A percentile compares a stretch with the other conserved stretches of the same genome.
These are phyloP conservation scores for Monilinia polystroma DNA, from an alignment of 2,329 filamentous ascomycete species.

Conservation along the genomic window DNA sequence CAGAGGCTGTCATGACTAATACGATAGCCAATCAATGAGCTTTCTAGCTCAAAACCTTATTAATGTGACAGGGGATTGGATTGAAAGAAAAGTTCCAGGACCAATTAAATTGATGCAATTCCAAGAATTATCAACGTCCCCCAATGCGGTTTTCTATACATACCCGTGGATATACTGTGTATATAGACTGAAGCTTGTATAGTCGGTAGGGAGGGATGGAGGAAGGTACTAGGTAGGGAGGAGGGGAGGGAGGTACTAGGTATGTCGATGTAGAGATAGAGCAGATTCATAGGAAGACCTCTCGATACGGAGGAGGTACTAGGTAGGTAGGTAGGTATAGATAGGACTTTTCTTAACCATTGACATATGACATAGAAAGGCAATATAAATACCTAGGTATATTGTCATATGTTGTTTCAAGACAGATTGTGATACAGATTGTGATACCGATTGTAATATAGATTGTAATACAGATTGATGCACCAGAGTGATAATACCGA, in stretches of 20 bases:
- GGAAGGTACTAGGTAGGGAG: too few species aligned
- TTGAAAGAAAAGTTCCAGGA: not conserved
- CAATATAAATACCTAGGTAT: not conserved
- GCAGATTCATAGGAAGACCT: too few species aligned
- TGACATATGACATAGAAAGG: too few species aligned
- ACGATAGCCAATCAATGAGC: not conserved
- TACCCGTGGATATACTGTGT: not conserved
- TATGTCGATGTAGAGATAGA: not conserved
- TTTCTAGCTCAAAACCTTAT: not conserved
- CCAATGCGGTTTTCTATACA: not conserved
- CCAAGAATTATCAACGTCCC: not conserved
- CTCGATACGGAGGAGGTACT: too few species aligned
- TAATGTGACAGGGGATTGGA: not conserved
- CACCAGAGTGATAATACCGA: too few species aligned
- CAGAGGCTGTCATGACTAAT: not conserved
- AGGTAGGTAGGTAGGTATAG: too few species aligned
- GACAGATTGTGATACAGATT: too few species aligned
- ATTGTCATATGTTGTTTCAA: not conserved
- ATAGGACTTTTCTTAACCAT: too few species aligned
- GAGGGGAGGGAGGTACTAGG: too few species aligned
- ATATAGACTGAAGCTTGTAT: too few species aligned
- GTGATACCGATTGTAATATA: too few species aligned
- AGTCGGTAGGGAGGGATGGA: too few species aligned
- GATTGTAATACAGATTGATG: not conserved
- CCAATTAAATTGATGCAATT: slow-evolving; percentile 1